phyloP scores from a whole-genome alignment of 495 filamentous ascomycete species.

The Amphirosellinia nigrospora region DNA sequence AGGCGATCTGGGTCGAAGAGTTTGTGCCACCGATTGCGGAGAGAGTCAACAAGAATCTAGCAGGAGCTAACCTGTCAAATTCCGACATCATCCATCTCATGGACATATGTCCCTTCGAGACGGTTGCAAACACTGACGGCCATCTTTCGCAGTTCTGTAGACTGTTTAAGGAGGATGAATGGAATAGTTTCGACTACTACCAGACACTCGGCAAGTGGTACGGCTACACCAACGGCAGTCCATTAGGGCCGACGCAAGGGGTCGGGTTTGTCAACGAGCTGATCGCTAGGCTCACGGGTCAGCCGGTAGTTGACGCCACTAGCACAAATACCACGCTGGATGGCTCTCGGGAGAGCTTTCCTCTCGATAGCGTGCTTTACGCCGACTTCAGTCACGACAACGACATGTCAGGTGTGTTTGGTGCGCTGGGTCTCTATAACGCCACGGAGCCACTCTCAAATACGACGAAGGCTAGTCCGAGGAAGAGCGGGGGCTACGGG shows the following conservation, averaged over 20 bases:
- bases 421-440: constrained; percentile 77
- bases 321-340: constrained; percentile 78
- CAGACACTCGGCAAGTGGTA: constrained; percentile 82
- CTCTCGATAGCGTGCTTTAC: constrained; percentile 68
- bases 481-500: constrained; percentile 61
- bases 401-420: constrained; percentile 74
- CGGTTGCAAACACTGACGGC: constrained; percentile 59
- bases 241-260: constrained; percentile 78
- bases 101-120: constrained; percentile 86
- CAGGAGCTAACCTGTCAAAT: constrained; percentile 62
- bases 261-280: constrained; percentile 87
- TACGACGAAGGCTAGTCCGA: constrained; percentile 48
- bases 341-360: constrained; percentile 65
- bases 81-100: constrained; percentile 72
- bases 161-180: constrained; percentile 73
- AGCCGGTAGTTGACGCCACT: constrained; percentile 71
- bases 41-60: constrained; percentile 67
- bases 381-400: constrained; percentile 93
- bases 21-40: constrained; percentile 67
- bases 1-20: constrained; percentile 57
- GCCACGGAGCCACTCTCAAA: constrained; percentile 55
- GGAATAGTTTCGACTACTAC: constrained; percentile 76
- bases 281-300: constrained; percentile 72
- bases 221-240: constrained; percentile 74
- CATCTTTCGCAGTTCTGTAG: constrained; percentile 68